phyloP scores from a whole-genome alignment of 1,284 basidiomycete species.

The Ganoderma meredithae region DNA sequence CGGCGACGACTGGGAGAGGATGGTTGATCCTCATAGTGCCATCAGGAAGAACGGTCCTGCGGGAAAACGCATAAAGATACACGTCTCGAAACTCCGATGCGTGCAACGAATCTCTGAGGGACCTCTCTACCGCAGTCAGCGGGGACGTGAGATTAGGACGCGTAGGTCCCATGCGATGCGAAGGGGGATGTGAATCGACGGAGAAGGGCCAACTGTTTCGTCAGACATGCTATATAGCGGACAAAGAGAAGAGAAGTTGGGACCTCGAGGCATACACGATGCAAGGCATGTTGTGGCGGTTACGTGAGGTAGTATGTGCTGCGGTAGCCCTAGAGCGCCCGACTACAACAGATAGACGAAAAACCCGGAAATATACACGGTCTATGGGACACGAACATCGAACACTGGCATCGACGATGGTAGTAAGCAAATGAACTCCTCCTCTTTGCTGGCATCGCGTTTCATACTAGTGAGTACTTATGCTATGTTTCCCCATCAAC shows the following conservation, averaged over 20 bases:
- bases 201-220: background rate
- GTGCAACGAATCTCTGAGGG: conserved; percentile 23
- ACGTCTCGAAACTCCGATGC: conserved; percentile 32
- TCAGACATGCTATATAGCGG: background rate
- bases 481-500: too few relatives aligned
- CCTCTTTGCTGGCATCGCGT: too few relatives aligned
- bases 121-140: conserved; percentile 19
- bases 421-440: too few relatives aligned
- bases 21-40: conserved; percentile 25
- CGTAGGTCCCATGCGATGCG: background rate
- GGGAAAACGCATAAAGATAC: conserved; percentile 36
- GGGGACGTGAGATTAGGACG: background rate
- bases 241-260: background rate
- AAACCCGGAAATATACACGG: background rate
- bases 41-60: conserved; percentile 18
- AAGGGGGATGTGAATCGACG: background rate
- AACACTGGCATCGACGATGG: too few relatives aligned
- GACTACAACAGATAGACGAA: background rate
- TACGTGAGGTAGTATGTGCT: background rate
- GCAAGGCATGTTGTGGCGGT: background rate
- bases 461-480: too few relatives aligned
- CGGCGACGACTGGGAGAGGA: conserved; percentile 31
- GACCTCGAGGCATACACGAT: background rate
- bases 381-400: too few relatives aligned
- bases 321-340: background rate